Conservation (phyloP, 169 alveolate genomes). For the Neospora caninum region DNA sequence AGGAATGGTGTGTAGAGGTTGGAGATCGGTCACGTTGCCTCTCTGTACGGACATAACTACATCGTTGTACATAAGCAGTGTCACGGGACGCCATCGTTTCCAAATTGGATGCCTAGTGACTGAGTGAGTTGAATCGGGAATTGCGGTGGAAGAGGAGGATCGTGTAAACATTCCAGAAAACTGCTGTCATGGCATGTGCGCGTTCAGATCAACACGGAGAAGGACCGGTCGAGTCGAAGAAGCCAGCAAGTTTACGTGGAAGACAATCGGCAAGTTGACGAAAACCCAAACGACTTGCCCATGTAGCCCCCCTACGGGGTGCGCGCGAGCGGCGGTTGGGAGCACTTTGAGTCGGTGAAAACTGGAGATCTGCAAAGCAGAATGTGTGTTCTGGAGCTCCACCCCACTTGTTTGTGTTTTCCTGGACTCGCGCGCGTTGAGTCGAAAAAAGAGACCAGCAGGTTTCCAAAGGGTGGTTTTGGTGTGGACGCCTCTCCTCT, state of each 20-base stretch:
- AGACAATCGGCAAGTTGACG: slow-evolving; percentile 27
- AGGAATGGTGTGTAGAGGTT: no score
- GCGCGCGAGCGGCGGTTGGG: neutral
- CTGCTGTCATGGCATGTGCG: no score
- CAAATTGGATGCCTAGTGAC: no score
- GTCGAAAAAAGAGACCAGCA: neutral
- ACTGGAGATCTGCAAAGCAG: neutral
- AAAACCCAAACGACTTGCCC: slow-evolving; percentile 22
- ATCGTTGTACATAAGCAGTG: no score
- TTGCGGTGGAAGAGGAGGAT: no score
- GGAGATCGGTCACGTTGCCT: no score
- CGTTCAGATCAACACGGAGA: slow-evolving; percentile 33
- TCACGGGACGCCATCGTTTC: no score
- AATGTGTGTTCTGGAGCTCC: neutral
- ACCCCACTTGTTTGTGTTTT: neutral
- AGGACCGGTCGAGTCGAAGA: slow-evolving; percentile 10
- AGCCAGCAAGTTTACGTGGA: slow-evolving; percentile 35
- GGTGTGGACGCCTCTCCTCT: neutral
- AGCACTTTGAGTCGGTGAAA: neutral
- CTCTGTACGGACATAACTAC: no score
- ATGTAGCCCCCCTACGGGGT: neutral
- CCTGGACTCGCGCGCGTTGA: neutral
- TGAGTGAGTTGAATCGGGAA: no score
- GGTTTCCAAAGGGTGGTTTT: neutral
- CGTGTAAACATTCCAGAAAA: no score